Percentiles rank a stretch among this genome's conserved stretches.
phyloP scores from a whole-genome alignment of 1,139 yeast genomes.

The Taphrina pruni region DNA sequence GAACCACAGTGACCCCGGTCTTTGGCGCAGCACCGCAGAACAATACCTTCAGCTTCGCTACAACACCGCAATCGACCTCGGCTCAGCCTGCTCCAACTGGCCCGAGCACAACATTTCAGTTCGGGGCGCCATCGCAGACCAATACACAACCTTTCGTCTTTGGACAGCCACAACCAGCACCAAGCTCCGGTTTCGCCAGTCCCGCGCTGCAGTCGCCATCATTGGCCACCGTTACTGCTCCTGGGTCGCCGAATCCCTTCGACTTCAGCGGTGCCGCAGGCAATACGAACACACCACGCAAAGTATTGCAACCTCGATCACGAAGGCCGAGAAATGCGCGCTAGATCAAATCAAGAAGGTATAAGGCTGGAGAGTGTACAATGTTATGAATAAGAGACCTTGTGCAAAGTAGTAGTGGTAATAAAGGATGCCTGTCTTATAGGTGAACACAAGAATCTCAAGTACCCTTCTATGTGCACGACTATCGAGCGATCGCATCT shows the following conservation, averaged over 20 bases:
- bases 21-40: not conserved
- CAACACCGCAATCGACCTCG: not conserved
- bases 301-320: conserved; percentile 15
- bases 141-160: conserved; percentile 15
- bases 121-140: conserved; percentile 1
- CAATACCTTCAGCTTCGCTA: conserved; percentile 7
- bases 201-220: conserved; percentile 26
- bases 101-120: not conserved
- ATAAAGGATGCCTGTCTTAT: not conserved
- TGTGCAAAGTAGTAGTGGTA: not conserved
- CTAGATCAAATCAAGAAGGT: not conserved
- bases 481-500: too few relatives aligned
- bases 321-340: conserved; percentile 23
- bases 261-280: conserved; percentile 14
- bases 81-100: not conserved
- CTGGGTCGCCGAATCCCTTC: conserved; percentile 24
- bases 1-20: not conserved
- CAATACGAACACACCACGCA: conserved; percentile 7
- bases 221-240: conserved; percentile 11
- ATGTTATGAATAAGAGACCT: not conserved
- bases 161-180: conserved; percentile 9
- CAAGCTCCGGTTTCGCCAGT: conserved; percentile 11
- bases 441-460: not conserved
- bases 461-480: not conserved
- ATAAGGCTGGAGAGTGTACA: not conserved